Percentiles rank a stretch among this genome's conserved stretches.
Conservation (phyloP, 1,284 basidiomycete species). For the Trichosporon ovoides region DNA sequence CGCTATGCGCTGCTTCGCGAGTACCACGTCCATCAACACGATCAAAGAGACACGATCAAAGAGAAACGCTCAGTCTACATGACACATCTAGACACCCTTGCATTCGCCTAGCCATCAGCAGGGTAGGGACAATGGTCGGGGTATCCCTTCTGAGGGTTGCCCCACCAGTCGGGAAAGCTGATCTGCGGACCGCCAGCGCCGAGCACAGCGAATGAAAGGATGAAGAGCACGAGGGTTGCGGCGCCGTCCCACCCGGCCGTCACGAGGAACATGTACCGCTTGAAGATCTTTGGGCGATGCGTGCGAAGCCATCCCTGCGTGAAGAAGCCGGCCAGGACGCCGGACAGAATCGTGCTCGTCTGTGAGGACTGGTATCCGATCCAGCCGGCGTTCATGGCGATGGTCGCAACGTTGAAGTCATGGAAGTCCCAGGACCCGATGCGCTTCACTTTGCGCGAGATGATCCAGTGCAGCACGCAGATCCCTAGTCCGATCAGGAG, state of each 20-base stretch:
- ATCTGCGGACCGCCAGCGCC: constrained; percentile 19
- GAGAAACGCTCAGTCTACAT: neutral
- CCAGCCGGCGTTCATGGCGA: constrained; percentile 19
- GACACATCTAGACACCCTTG: neutral
- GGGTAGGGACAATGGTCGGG: constrained; percentile 26
- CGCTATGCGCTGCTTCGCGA: too few species aligned
- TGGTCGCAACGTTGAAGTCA: constrained; percentile 20
- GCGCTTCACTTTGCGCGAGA: constrained; percentile 9
- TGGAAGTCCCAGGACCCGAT: constrained; percentile 13
- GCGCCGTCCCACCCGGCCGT: constrained; percentile 47
- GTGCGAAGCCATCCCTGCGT: constrained; percentile 26
- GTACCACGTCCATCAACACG: too few species aligned
- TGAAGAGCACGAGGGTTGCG: constrained; percentile 47
- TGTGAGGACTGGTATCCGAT: constrained; percentile 20
- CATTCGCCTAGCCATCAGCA: neutral
- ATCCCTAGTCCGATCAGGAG: constrained; percentile 19
- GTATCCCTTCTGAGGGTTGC: constrained; percentile 20
- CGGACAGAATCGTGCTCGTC: constrained; percentile 22
- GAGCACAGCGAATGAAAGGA: constrained; percentile 43
- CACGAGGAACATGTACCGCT: constrained; percentile 22
- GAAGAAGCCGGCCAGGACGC: constrained; percentile 25
- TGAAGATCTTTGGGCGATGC: constrained; percentile 21
- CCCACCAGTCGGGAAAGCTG: constrained; percentile 30
- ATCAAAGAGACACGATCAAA: neutral
- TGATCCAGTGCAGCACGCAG: constrained; percentile 16